Percentiles rank a stretch among this genome's conserved stretches.
These are phyloP conservation scores for Bipolaris victoriae DNA, from an alignment of 2,329 filamentous ascomycete genomes.

Conservation along the genomic window DNA sequence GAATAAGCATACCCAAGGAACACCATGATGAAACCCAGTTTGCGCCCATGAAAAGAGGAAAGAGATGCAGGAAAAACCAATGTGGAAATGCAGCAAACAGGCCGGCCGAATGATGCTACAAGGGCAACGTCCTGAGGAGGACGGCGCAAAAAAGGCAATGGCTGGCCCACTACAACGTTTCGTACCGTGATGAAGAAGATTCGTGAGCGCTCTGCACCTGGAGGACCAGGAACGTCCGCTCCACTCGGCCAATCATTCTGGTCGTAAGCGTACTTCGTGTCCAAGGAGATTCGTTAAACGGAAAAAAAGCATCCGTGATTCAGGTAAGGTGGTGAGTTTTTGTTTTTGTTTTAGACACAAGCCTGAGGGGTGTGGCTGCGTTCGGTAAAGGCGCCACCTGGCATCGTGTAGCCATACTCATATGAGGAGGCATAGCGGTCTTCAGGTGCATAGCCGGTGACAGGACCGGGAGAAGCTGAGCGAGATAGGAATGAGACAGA, in stretches of 20 bases:
- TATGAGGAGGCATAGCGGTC: slow-evolving; percentile 52
- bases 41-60: slow-evolving; percentile 35
- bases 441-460: slow-evolving; percentile 49
- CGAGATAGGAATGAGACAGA: slow-evolving; percentile 44
- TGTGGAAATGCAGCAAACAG: slow-evolving; percentile 43
- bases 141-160: slow-evolving; percentile 25
- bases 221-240: slow-evolving; percentile 39
- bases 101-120: slow-evolving; percentile 40
- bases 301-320: slow-evolving; percentile 10
- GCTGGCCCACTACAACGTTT: slow-evolving; percentile 35
- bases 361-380: slow-evolving; percentile 53
- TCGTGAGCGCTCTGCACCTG: slow-evolving; percentile 43
- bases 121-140: slow-evolving; percentile 19
- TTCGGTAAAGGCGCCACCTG: slow-evolving; percentile 54
- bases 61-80: slow-evolving; percentile 40
- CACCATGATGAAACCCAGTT: slow-evolving; percentile 24
- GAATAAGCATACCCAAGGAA: slow-evolving; percentile 27
- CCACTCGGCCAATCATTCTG: slow-evolving; percentile 42
- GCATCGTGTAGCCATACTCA: slow-evolving; percentile 50
- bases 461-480: slow-evolving; percentile 52
- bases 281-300: slow-evolving; percentile 46
- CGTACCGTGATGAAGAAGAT: slow-evolving; percentile 38
- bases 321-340: slow-evolving; percentile 13
- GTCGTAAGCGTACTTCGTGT: slow-evolving; percentile 46
- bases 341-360: slow-evolving; percentile 35